Base-by-base conservation (phyloP, 1,139 yeast species). In the Eremothecium gossypii region DNA sequence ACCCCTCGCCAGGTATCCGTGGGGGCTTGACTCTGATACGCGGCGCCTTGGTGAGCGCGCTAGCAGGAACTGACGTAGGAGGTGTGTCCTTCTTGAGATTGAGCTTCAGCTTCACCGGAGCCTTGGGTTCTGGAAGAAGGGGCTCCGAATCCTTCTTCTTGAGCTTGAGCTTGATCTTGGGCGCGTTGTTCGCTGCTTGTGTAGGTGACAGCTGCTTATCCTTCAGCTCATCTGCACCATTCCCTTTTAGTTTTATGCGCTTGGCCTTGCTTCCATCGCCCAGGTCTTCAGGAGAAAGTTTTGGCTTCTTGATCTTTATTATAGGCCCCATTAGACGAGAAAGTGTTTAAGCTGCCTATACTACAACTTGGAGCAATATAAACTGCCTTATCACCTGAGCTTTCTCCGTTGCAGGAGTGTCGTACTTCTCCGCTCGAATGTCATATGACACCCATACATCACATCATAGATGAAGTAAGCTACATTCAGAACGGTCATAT, bases 1-100 rank as follows among this genome's bases (percentile, higher is more conserved):
- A 91, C 0, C 97, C 97, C 53, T 89, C 96, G 1, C 96, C 96
- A 0, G 95, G 94, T 8, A 83, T 73, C 50, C 95, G 67, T 0
- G 85, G 81, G 0, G 95, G 94, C 55, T 85, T 86, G 43, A 89
- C 79, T 48, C 93, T 67, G 42, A 86, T 79, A 36, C 79, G 68
- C 0, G 91, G 89, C 0, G 78, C 68, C 38, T 58, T 60, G 27
- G 37, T 34, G 10, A 20, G 11, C 27, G 34, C 43, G 54, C 8
- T 49, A 35, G 10, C 32, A 40, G 42, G 53, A 8, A n/a, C 23
- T 8, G 29, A 8, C 28, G 56, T 45, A 11, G 55, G 35, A 23
- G 36, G 33, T 9, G 43, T 37, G 28, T 44, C 43, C 14, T 55
- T 58, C 42, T 55, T 60, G 33, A 63, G 42, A 41, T 54, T 64